Conservation (phyloP, 2,329 filamentous ascomycete genomes). For the Alternaria sp. region DNA sequence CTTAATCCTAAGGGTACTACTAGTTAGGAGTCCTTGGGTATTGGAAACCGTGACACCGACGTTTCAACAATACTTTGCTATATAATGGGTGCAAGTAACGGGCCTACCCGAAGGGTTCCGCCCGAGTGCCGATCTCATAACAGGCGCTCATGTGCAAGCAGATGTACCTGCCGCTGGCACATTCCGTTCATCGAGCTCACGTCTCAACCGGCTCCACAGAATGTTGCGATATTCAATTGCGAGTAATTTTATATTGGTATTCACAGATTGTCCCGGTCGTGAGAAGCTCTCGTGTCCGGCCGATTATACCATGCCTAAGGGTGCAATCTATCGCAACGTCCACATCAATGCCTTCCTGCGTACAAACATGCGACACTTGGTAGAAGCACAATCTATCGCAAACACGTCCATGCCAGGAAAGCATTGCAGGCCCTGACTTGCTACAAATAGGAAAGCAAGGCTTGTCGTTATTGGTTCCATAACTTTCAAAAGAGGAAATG, state of each 20-base stretch:
- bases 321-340: slow-evolving; percentile 9
- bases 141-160: background rate
- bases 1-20: background rate
- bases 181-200: background rate
- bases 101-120: background rate
- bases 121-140: background rate
- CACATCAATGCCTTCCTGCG: slow-evolving; percentile 12
- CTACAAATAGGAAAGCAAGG: no score
- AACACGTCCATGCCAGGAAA: slow-evolving; percentile 8
- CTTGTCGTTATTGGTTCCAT: no score
- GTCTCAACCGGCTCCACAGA: background rate
- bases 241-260: background rate
- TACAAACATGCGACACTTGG: slow-evolving; percentile 10
- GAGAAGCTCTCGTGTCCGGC: background rate
- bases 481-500: no score
- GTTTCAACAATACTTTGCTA: background rate
- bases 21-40: background rate
- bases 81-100: background rate
- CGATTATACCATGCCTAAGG: background rate
- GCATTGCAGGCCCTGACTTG: no score
- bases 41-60: background rate
- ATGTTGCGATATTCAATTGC: background rate
- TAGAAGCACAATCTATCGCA: slow-evolving; percentile 10
- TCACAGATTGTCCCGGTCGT: background rate
- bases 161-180: background rate